Evolutionary conservation across 2,329 filamentous ascomycete species (phyloP).

Genomic region (Botrytis hyacinthi): DNA sequence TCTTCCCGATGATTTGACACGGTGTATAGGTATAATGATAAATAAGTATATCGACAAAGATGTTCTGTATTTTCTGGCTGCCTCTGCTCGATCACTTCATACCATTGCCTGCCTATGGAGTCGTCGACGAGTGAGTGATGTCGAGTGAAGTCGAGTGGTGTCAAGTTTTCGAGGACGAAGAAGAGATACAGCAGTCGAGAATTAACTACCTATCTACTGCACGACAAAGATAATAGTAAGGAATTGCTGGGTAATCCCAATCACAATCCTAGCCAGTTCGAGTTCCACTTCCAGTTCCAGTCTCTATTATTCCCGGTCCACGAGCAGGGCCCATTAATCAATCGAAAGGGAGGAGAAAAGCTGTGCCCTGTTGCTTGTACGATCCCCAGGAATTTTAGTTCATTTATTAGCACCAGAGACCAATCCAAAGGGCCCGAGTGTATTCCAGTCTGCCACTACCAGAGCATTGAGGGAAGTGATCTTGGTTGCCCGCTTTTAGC

Average conservation of each 20-base stretch:
- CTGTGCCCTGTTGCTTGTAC: slow-evolving; percentile 15
- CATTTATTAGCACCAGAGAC: not conserved
- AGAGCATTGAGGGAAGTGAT: not conserved
- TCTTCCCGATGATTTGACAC: not conserved
- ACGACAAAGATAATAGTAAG: slow-evolving; percentile 1
- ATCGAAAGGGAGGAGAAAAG: slow-evolving; percentile 14
- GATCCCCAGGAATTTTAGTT: slow-evolving; percentile 15
- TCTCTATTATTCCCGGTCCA: not conserved
- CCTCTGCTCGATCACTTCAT: not conserved
- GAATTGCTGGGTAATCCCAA: slow-evolving; percentile 5
- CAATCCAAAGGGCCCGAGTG: slow-evolving; percentile 16
- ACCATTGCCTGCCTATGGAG: not conserved
- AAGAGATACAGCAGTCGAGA: not conserved
- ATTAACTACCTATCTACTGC: not conserved
- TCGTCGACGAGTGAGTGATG: not conserved
- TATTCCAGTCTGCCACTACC: slow-evolving; percentile 4
- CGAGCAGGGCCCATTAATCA: slow-evolving; percentile 4
- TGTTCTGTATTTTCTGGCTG: not conserved
- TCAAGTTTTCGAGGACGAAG: slow-evolving; percentile 11
- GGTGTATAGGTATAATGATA: not conserved
- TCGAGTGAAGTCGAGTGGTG: slow-evolving; percentile 1
- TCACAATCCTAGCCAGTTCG: not conserved
- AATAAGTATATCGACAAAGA: not conserved
- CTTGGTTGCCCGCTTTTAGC: slow-evolving; percentile 15
- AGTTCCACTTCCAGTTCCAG: not conserved